Conservation (phyloP, 306 rosid species). For the Pyrus pyrifolia region DNA sequence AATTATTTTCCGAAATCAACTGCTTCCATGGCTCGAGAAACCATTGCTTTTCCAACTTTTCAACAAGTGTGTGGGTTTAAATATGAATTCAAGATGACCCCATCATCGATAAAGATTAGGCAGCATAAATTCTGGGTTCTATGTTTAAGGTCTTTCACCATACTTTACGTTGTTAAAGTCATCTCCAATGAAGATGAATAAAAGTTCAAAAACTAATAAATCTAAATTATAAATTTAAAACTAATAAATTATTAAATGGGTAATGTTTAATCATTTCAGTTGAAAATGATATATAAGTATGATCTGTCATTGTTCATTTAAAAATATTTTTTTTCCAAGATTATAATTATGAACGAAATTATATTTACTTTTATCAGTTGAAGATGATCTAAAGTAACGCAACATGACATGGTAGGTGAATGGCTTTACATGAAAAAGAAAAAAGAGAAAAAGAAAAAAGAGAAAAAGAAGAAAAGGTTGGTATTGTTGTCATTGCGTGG, state of each 20-base stretch:
- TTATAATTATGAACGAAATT: too few relatives aligned
- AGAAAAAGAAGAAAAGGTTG: not conserved
- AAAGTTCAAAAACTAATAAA: too few relatives aligned
- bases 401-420: not conserved
- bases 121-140: not conserved
- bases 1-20: too few relatives aligned
- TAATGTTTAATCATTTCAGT: too few relatives aligned
- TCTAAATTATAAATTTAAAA: too few relatives aligned
- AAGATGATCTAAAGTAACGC: too few relatives aligned
- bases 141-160: not conserved
- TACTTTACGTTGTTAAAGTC: not conserved
- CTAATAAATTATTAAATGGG: too few relatives aligned
- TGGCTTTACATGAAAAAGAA: not conserved
- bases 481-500: not conserved
- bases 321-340: too few relatives aligned
- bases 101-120: not conserved
- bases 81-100: not conserved
- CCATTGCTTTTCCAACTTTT: not conserved
- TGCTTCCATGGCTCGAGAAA: not conserved
- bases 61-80: not conserved
- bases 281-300: too few relatives aligned
- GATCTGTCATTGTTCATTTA: accelerated
- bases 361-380: too few relatives aligned
- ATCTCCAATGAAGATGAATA: not conserved
- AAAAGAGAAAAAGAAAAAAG: too few relatives aligned